Conservation (phyloP, 2,329 filamentous ascomycete genomes). For the Aspergillus brunneoviolaceus region DNA sequence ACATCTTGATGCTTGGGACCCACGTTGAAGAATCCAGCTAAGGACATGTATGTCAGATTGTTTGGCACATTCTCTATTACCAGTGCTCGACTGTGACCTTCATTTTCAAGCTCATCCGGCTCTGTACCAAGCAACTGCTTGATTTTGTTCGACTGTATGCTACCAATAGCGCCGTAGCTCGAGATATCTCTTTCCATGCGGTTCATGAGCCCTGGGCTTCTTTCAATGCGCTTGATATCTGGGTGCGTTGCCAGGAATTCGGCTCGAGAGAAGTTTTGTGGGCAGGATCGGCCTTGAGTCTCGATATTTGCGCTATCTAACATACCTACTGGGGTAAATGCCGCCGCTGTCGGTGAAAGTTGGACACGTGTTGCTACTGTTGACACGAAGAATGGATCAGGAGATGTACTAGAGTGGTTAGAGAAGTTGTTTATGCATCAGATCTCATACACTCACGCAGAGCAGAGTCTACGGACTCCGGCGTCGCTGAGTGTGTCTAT, state of each 20-base stretch:
- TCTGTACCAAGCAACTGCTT: constrained; percentile 13
- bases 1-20: constrained; percentile 14
- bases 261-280: constrained; percentile 17
- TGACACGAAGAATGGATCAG: constrained; percentile 33
- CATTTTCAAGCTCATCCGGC: constrained; percentile 24
- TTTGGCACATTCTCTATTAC: constrained; percentile 34
- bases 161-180: constrained; percentile 28
- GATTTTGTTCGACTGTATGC: constrained; percentile 14
- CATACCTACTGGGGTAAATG: constrained; percentile 56
- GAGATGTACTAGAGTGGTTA: constrained; percentile 18
- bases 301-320: constrained; percentile 11
- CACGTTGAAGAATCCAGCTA: constrained; percentile 43
- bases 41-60: constrained; percentile 32
- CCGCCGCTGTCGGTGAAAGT: constrained; percentile 63
- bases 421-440: background rate
- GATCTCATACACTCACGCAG: constrained; percentile 21
- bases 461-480: constrained; percentile 20
- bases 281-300: constrained; percentile 11
- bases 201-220: constrained; percentile 8
- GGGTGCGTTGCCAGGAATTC: constrained; percentile 24
- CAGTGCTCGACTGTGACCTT: constrained; percentile 32
- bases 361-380: constrained; percentile 29
- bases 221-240: constrained; percentile 18
- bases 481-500: constrained; percentile 17
- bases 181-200: constrained; percentile 14